phyloP scores from a whole-genome alignment of 179 eudicot species.

The Monotropa hypopitys region DNA sequence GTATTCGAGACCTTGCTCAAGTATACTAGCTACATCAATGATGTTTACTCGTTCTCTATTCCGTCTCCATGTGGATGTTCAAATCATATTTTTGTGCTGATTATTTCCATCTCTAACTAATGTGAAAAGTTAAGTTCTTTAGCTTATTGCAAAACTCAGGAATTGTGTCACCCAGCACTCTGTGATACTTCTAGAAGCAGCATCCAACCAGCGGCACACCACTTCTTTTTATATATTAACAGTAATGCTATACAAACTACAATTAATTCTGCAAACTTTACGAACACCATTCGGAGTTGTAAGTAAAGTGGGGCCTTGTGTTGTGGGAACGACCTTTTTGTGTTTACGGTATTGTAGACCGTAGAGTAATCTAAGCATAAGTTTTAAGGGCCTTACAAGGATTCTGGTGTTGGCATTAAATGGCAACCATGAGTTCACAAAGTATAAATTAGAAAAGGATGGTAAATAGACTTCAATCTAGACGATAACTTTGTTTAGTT shows the following conservation, averaged over 20 bases:
- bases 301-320: too few relatives aligned
- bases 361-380: neutral
- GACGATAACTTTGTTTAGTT: neutral
- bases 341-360: neutral
- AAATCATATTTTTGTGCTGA: neutral
- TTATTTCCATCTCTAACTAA: neutral
- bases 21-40: neutral
- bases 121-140: neutral
- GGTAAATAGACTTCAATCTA: neutral
- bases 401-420: neutral
- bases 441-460: neutral
- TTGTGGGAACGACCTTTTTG: too few relatives aligned
- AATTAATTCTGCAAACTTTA: too few relatives aligned
- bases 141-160: neutral
- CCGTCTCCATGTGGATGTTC: neutral
- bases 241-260: too few relatives aligned
- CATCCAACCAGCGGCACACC: neutral
- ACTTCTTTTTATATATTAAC: too few relatives aligned
- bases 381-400: neutral
- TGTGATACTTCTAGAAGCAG: neutral
- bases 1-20: slow-evolving; percentile 16
- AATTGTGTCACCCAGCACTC: neutral
- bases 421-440: neutral
- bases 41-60: neutral
- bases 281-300: too few relatives aligned